Conservation (phyloP, 345 rosid genomes). For the Bruguiera sexangula region DNA sequence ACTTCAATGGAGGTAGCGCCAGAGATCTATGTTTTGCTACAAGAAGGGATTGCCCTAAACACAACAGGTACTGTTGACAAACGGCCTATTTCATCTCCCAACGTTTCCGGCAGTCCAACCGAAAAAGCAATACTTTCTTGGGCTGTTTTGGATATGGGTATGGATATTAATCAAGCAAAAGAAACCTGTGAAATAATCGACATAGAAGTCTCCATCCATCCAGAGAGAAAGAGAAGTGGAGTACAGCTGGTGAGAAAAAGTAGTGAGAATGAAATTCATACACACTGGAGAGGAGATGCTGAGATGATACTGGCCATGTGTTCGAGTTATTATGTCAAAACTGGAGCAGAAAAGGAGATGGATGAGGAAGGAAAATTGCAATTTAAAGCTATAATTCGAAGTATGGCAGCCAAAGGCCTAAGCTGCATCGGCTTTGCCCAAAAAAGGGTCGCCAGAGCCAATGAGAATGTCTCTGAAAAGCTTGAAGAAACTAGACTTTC, state of each 20-base stretch:
- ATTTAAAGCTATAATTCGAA: slow-evolving; percentile 22
- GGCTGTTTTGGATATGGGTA: slow-evolving; percentile 42
- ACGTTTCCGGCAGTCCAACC: slow-evolving; percentile 48
- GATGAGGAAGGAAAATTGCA: slow-evolving; percentile 18
- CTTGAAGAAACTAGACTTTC: slow-evolving; percentile 53
- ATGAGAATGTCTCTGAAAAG: slow-evolving; percentile 2
- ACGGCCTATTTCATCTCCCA: slow-evolving; percentile 17
- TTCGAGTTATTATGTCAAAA: slow-evolving; percentile 37
- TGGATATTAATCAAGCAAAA: slow-evolving; percentile 32
- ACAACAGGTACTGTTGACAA: slow-evolving; percentile 29
- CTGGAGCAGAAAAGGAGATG: slow-evolving; percentile 23
- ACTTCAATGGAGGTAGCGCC: slow-evolving; percentile 25
- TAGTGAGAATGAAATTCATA: slow-evolving; percentile 21
- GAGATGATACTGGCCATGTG: slow-evolving; percentile 51
- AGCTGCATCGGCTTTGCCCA: slow-evolving; percentile 51
- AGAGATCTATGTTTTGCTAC: slow-evolving; percentile 25
- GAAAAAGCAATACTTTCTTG: slow-evolving; percentile 55
- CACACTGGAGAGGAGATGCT: slow-evolving; percentile 60
- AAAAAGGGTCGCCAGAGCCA: slow-evolving; percentile 25
- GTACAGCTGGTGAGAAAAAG: slow-evolving; percentile 25
- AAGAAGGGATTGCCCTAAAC: slow-evolving; percentile 49
- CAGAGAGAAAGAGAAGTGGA: slow-evolving; percentile 55
- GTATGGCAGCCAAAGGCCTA: slow-evolving; percentile 48
- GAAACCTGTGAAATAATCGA: slow-evolving; percentile 23
- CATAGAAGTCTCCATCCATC: slow-evolving; percentile 38